A percentile compares a stretch with the other conserved stretches of the same genome.
Conservation (phyloP, 306 rosid genomes). For the Urtica urens region DNA sequence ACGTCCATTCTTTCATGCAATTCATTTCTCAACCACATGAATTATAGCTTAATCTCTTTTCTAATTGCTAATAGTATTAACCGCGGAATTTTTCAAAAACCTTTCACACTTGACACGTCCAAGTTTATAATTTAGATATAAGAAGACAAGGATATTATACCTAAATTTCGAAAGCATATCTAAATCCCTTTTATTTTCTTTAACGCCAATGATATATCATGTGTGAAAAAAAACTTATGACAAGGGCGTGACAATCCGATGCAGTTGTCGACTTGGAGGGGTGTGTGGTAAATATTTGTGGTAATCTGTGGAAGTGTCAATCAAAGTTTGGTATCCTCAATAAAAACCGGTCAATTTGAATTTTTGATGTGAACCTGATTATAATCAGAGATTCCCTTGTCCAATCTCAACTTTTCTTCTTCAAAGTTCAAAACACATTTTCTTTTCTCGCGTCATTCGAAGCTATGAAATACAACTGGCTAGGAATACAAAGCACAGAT, state of each 20-base stretch:
- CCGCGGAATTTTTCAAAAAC: no score
- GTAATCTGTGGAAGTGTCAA: not conserved
- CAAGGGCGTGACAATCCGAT: not conserved
- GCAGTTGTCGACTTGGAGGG: not conserved
- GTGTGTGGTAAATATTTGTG: not conserved
- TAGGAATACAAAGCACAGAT: not conserved
- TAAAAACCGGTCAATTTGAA: not conserved
- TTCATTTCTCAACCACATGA: no score
- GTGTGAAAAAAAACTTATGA: no score
- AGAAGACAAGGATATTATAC: not conserved
- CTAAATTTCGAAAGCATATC: not conserved
- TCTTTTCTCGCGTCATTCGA: not conserved
- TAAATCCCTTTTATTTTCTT: no score
- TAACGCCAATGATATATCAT: no score
- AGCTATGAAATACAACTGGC: not conserved
- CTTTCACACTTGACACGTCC: no score
- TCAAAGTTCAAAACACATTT: not conserved
- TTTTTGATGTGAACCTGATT: not conserved
- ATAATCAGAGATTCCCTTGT: constrained; percentile 14
- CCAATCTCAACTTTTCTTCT: constrained; percentile 7
- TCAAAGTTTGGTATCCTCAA: not conserved
- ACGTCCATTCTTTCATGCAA: not conserved
- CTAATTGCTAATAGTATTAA: no score
- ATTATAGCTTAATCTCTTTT: no score
- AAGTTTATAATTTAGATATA: not conserved